Evolutionary conservation across 2,329 filamentous ascomycete species (phyloP).

Genomic region (Xylariaceae sp.): DNA sequence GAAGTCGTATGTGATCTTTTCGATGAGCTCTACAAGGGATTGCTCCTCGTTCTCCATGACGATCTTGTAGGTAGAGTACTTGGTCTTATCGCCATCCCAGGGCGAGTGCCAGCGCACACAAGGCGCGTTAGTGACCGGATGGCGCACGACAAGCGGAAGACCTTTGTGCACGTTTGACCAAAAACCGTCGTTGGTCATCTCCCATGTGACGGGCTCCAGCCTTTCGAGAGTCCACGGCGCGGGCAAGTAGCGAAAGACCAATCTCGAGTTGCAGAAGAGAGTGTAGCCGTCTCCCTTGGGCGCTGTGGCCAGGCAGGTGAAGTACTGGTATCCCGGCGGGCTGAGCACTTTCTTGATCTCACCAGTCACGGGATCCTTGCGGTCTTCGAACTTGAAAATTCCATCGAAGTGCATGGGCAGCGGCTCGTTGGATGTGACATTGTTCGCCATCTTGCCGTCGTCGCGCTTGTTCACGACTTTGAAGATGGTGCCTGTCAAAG

Average conservation of each 20-base stretch:
- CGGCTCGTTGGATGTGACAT: conserved; percentile 5
- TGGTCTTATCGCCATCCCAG: neutral
- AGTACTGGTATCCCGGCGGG: conserved; percentile 13
- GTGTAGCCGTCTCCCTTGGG: conserved; percentile 15
- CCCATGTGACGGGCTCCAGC: conserved; percentile 5
- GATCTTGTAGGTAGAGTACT: neutral
- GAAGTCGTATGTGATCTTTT: conserved; percentile 2
- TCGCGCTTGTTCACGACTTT: conserved; percentile 6
- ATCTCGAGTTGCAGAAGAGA: conserved; percentile 16
- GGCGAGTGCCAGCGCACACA: conserved; percentile 2
- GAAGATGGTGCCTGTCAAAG: conserved; percentile 9
- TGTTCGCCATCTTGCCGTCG: conserved; percentile 6
- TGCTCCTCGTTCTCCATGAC: neutral
- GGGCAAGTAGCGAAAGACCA: conserved; percentile 6
- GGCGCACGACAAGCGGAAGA: conserved; percentile 5
- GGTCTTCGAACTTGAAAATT: conserved; percentile 6
- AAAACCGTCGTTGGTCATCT: conserved; percentile 9
- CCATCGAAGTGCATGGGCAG: conserved; percentile 13
- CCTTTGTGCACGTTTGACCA: conserved; percentile 2
- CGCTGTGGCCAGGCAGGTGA: neutral
- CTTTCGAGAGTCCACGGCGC: neutral
- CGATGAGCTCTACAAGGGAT: neutral
- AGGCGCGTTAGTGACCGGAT: neutral
- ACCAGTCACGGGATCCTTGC: neutral
- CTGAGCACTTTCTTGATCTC: conserved; percentile 5